A percentile compares a stretch with the other conserved stretches of the same genome.
phyloP scores from a whole-genome alignment of 2,329 filamentous ascomycete species.

The Cytospora leucostoma region DNA sequence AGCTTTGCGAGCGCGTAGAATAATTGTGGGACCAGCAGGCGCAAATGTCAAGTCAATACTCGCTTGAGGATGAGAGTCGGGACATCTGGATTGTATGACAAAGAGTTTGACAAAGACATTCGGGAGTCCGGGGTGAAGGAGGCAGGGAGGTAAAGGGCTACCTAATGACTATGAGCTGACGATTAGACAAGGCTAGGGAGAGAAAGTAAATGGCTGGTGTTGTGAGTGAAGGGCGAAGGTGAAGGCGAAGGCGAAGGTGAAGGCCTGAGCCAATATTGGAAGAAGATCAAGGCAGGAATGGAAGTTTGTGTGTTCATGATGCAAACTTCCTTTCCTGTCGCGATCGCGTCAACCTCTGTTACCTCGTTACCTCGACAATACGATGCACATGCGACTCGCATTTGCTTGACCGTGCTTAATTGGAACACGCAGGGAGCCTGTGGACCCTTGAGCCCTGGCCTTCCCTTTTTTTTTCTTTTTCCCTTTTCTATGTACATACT shows the following conservation, averaged over 20 bases:
- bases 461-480: neutral
- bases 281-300: neutral
- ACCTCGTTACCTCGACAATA: neutral
- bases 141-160: neutral
- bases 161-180: neutral
- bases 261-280: neutral
- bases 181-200: conserved; percentile 2
- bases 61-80: conserved; percentile 8
- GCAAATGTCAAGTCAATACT: conserved; percentile 14
- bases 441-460: neutral
- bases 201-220: neutral
- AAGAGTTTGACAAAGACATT: conserved; percentile 21
- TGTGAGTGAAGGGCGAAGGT: neutral
- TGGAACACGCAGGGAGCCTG: neutral
- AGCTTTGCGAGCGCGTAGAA: neutral
- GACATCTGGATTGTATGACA: conserved; percentile 5
- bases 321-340: conserved; percentile 15
- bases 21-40: conserved; percentile 3
- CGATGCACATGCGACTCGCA: neutral
- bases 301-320: conserved; percentile 9
- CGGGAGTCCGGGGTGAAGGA: neutral
- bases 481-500: neutral
- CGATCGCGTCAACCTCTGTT: conserved; percentile 13
- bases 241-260: no score
- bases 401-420: neutral